Evolutionary conservation across 1,284 basidiomycete genomes (phyloP).

Genomic region (Heterobasidion annosum): DNA sequence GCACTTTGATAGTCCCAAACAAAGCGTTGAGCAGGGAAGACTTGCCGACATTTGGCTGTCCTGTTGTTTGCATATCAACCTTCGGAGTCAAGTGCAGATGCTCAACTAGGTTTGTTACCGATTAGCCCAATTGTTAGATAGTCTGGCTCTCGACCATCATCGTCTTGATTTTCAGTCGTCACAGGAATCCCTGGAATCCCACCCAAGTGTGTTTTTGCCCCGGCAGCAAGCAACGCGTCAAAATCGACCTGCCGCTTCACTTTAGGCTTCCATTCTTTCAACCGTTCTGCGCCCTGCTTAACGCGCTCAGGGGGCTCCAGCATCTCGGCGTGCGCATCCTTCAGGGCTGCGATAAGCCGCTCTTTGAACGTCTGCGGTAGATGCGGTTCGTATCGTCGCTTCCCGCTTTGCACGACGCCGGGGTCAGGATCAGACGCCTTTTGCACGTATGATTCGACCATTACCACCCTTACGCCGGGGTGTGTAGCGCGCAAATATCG

Average conservation of each 20-base stretch:
- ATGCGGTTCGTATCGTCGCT: slow-evolving; percentile 46
- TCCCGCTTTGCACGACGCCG: slow-evolving; percentile 8
- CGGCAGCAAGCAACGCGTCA: slow-evolving; percentile 44
- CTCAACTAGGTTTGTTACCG: slow-evolving; percentile 31
- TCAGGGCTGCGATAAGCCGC: slow-evolving; percentile 60
- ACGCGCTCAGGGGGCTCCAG: slow-evolving; percentile 61
- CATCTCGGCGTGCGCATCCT: slow-evolving; percentile 59
- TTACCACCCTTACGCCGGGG: slow-evolving; percentile 52
- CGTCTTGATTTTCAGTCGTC: slow-evolving; percentile 7
- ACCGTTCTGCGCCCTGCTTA: slow-evolving; percentile 37
- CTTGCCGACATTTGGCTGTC: slow-evolving; percentile 93
- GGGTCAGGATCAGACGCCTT: slow-evolving; percentile 29
- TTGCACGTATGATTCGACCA: slow-evolving; percentile 65
- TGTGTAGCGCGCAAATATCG: slow-evolving; percentile 50
- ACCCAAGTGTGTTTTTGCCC: slow-evolving; percentile 24
- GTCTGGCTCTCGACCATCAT: slow-evolving; percentile 31
- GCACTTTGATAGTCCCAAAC: slow-evolving; percentile 75
- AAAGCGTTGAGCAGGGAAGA: slow-evolving; percentile 86
- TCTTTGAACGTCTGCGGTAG: slow-evolving; percentile 53
- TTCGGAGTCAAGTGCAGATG: neutral
- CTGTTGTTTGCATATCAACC: slow-evolving; percentile 24
- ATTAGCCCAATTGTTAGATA: slow-evolving; percentile 79
- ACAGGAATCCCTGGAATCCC: slow-evolving; percentile 1
- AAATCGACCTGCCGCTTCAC: slow-evolving; percentile 66
- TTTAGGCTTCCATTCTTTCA: slow-evolving; percentile 58